Percentiles rank a stretch among this genome's conserved stretches.
These are phyloP conservation scores for Stachybotrys chartarum DNA, from an alignment of 2,329 filamentous ascomycete species.

Conservation along the genomic window DNA sequence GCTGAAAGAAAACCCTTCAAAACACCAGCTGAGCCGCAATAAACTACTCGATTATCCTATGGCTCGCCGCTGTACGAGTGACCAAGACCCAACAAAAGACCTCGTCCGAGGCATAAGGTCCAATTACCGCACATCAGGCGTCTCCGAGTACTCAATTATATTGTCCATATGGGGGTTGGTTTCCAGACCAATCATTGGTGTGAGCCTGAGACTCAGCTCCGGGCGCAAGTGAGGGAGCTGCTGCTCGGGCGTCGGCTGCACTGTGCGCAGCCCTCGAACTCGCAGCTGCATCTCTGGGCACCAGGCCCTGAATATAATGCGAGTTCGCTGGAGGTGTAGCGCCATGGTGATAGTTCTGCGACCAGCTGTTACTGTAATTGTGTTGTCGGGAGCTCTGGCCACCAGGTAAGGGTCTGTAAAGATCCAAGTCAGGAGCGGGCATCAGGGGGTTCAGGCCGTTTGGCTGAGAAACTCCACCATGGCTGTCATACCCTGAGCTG, in stretches of 20 bases:
- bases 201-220: background rate
- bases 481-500: constrained; percentile 9
- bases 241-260: background rate
- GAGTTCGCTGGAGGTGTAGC: background rate
- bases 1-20: no score
- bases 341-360: background rate
- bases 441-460: constrained; percentile 1
- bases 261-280: background rate
- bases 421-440: constrained; percentile 2
- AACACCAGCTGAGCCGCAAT: no score
- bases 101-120: background rate
- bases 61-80: background rate
- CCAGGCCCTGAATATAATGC: background rate
- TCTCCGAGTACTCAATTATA: background rate
- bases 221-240: background rate
- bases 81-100: background rate
- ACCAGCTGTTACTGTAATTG: background rate
- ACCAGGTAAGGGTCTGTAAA: background rate
- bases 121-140: background rate
- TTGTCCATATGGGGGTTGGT: background rate
- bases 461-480: constrained; percentile 1
- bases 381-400: background rate
- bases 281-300: background rate
- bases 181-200: background rate
- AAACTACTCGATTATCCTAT: no score